These are phyloP conservation scores for Kodamaea sp. DNA, from an alignment of 1,139 yeast genomes.

Conservation along the genomic window DNA sequence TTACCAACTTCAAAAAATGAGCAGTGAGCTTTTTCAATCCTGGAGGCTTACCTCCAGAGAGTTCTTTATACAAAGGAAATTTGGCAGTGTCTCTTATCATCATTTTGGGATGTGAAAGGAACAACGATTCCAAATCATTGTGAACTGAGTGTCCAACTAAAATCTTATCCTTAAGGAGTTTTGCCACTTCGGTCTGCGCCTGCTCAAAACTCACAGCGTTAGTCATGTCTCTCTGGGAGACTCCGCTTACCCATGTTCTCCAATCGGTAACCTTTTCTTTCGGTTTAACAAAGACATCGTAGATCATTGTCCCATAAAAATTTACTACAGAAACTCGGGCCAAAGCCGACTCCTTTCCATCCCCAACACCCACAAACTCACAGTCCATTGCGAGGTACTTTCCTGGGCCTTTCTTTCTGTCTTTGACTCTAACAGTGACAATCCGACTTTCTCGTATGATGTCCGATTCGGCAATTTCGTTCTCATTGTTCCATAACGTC, in stretches of 20 bases:
- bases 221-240: constrained; percentile 66
- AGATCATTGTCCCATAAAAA: constrained; percentile 68
- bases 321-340: constrained; percentile 90
- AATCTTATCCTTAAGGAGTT: constrained; percentile 50
- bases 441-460: constrained; percentile 11
- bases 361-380: constrained; percentile 92
- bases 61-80: constrained; percentile 57
- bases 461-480: constrained; percentile 21
- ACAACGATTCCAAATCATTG: constrained; percentile 72
- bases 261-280: constrained; percentile 78
- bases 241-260: constrained; percentile 95
- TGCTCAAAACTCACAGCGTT: constrained; percentile 64
- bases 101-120: constrained; percentile 65
- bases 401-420: constrained; percentile 52
- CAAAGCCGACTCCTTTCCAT: constrained; percentile 66
- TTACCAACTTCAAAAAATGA: constrained; percentile 57
- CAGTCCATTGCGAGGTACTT: constrained; percentile 84
- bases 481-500: constrained; percentile 33
- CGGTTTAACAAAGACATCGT: constrained; percentile 78
- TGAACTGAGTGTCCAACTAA: constrained; percentile 85
- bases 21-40: constrained; percentile 65
- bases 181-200: constrained; percentile 61
- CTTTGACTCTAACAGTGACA: constrained; percentile 12
- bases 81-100: constrained; percentile 74
- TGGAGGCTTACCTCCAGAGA: constrained; percentile 70